Evolutionary conservation across 108 stramenopile genomes (phyloP).

Genomic region (Cyclotella baltica): DNA sequence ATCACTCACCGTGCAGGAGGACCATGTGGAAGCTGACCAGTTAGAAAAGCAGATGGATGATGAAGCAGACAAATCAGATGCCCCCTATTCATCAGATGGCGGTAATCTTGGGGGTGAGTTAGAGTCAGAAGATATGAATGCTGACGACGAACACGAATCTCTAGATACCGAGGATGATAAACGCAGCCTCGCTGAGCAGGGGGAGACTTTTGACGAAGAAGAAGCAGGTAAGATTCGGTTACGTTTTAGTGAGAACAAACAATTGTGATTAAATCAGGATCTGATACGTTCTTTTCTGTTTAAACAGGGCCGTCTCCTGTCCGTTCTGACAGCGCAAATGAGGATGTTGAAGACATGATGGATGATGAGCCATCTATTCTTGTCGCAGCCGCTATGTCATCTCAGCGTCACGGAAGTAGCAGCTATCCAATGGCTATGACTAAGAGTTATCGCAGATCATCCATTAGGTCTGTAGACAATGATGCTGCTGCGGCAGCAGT

Average conservation of each 20-base stretch:
- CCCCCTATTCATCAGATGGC: constrained; percentile 24
- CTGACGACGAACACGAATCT: constrained; percentile 56
- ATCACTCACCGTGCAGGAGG: too few relatives aligned
- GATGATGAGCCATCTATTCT: constrained; percentile 50
- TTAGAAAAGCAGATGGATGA: neutral
- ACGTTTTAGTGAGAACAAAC: neutral
- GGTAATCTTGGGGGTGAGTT: constrained; percentile 12
- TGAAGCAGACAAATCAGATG: neutral
- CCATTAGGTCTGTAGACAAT: constrained; percentile 40
- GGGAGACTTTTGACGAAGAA: constrained; percentile 40
- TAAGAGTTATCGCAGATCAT: constrained; percentile 11
- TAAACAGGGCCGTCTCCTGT: neutral
- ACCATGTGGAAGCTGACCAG: neutral
- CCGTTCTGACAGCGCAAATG: neutral
- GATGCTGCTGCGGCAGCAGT: constrained; percentile 31
- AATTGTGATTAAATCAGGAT: neutral
- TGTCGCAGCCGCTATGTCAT: constrained; percentile 55
- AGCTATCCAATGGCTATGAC: constrained; percentile 8
- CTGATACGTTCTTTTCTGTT: neutral
- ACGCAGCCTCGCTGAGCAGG: constrained; percentile 46
- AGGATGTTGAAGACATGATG: constrained; percentile 1
- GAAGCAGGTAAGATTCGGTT: too few relatives aligned
- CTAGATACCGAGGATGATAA: constrained; percentile 58
- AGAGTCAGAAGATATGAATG: constrained; percentile 45
- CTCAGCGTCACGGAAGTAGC: constrained; percentile 38